Evolutionary conservation across 2,329 filamentous ascomycete species (phyloP), one percentile per base, ranked within the genome.

Genomic region (Ciborinia camelliae): DNA sequence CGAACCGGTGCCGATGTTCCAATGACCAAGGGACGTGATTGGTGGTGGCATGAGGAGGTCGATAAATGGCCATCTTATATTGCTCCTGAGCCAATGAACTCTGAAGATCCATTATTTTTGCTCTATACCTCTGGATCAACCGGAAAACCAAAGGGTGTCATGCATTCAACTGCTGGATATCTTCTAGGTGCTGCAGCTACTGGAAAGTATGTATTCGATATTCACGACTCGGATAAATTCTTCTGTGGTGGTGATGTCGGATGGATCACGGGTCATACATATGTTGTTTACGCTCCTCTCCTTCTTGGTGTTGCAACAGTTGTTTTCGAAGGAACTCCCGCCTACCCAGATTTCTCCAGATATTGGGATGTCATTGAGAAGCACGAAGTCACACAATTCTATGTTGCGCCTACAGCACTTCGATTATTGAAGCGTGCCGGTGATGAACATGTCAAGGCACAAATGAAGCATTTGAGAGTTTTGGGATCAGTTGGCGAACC

Each of bases 321-420:
- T 23, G 94, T 99, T 37, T 99, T 98, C 72, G 95, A 99, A 81
- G 96, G 95, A 72, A 99, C 95, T 3, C 95, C 95, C 0, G 94
- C 94, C 59, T 98, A 98, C 78, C 95, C 95, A 73, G 90, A 96
- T 82, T 99, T 97, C 82, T 97, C 94, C 65, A 87, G 95, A 71
- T 99, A 99, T 82, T 99, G 95, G 95, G 93, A 98, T 71, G 95
- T 98, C 62, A 94, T 98, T 77, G 91, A 93, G 73, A 92, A 96
- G 82, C 90, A 99, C 81, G 84, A 90, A 70, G 90, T 99, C 70
- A 97, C 93, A 26, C 95, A 99, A 74, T 99, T 99, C 82, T 99
- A 99, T 77, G 95, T 98, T 67, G 95, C 95, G 1, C 95, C 95
- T 28, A 99, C 95, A 30, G 95, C 95, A 14, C 82, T 99, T 77